Evolutionary conservation across 805 yeast species (phyloP), one percentile per base, ranked within the genome.

Genomic region (Candida maesae): DNA sequence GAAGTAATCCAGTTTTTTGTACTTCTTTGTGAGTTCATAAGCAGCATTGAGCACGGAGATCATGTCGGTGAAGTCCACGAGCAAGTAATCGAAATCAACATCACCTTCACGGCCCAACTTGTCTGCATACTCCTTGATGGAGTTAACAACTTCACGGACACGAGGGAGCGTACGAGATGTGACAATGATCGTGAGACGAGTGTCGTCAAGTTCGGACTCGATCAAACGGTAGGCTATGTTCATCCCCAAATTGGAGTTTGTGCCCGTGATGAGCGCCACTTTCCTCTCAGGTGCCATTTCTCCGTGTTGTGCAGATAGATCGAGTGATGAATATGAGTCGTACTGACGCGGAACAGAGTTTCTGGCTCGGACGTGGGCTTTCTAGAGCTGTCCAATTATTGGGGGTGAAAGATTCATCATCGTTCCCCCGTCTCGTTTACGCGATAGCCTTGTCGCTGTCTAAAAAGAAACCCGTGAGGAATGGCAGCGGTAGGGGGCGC

Each of bases 1-100:
- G 46, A 90, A 62, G 58, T 81, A 88, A 62, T 93, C 90, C 26
- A 93, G 72, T 33, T 78, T 74, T 6, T 61, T 56, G 65, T 82
- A 90, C 45, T 78, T 74, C 51, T 78, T 74, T 45, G 65, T 63
- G 45, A 93, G 62, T 41, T 88, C 95, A 50, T 81, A 73, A 41
- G 77, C 76, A 0, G 95, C 96, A 20, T 75, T 72, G 21, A 86
- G 65, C 12, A 90, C 76, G 1, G 96, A 85, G 9, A 87, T 82
- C 96, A 90, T 88, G 54, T 85, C 78, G 11, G 90, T 75, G 60
- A 91, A 89, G 59, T 93, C 98, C n/a, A 93, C 79, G 36, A 93
- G 66, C 2, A 90, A 56, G 53, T 93, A 93, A 64, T 93, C 99
- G 56, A 82, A 91, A 56, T 87, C 95, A 6, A 89, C 71, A 21